Conservation (phyloP, 257 asterid species). For the Voacanga thouarsii region DNA sequence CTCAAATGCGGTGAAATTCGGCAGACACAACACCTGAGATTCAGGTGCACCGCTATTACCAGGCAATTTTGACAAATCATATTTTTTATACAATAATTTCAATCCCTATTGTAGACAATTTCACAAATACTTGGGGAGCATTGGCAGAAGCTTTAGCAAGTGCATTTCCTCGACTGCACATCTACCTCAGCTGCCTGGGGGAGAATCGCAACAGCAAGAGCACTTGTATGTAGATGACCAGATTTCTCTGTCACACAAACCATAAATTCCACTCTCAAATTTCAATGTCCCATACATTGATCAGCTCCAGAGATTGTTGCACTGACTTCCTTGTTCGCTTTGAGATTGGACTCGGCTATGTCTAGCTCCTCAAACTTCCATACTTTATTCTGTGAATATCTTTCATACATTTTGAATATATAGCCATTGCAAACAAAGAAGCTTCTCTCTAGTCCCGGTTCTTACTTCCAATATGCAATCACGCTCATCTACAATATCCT, state of each 20-base stretch:
- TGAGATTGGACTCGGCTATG: conserved; percentile 73
- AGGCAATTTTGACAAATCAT: too few species aligned
- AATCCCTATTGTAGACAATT: too few species aligned
- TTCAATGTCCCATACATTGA: conserved; percentile 87
- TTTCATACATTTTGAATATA: conserved; percentile 84
- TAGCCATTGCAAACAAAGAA: conserved; percentile 95
- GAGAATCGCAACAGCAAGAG: conserved; percentile 86
- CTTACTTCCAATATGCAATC: conserved; percentile 95
- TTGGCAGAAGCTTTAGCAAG: too few species aligned
- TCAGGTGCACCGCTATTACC: too few species aligned
- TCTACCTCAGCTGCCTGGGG: conserved; percentile 99
- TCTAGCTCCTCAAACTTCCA: conserved; percentile 87
- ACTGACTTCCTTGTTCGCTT: conserved; percentile 96
- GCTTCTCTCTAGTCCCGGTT: conserved; percentile 95
- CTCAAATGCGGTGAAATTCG: too few species aligned
- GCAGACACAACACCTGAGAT: too few species aligned
- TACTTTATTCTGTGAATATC: conserved; percentile 65
- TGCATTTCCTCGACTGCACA: too few species aligned
- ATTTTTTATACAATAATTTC: too few species aligned
- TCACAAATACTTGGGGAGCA: too few species aligned
- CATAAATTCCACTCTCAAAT: conserved; percentile 96
- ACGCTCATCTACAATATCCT: conserved; percentile 93
- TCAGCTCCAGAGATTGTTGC: conserved; percentile 88
- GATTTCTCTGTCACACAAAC: conserved; percentile 94
- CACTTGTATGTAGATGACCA: conserved; percentile 96